phyloP scores from a whole-genome alignment of 83 land plant species.

The Picea mariana region DNA sequence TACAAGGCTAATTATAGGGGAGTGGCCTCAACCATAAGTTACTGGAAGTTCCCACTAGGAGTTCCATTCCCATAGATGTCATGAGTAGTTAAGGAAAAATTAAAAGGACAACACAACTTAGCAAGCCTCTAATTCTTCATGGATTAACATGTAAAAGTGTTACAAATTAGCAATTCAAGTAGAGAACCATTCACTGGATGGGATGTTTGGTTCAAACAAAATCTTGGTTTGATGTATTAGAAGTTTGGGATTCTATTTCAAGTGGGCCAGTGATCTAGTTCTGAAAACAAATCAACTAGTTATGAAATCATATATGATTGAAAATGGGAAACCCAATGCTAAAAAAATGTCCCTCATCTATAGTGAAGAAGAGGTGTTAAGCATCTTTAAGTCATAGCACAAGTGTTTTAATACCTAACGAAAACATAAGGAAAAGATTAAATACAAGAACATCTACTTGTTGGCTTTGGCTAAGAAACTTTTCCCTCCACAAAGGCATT shows the following conservation, averaged over 20 bases:
- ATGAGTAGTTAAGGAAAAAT: no score
- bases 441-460: neutral
- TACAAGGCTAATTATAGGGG: no score
- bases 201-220: neutral
- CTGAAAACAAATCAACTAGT: slow-evolving; percentile 19
- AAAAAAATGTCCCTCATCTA: neutral
- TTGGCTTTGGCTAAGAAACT: neutral
- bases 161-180: no score
- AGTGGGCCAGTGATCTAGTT: slow-evolving; percentile 66
- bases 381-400: neutral
- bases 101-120: no score
- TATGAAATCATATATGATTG: neutral
- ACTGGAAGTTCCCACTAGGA: no score
- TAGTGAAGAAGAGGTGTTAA: neutral
- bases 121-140: no score
- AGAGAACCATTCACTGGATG: no score
- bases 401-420: neutral
- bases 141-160: no score
- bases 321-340: neutral
- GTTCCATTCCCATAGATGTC: no score
- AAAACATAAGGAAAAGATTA: neutral
- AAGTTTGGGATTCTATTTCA: slow-evolving; percentile 66
- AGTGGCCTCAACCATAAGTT: no score
- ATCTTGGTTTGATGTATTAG: slow-evolving; percentile 27
- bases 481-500: neutral